A percentile compares a stretch with the other conserved stretches of the same genome.
Evolutionary conservation across 495 filamentous ascomycete genomes (phyloP).

Genomic region (Penicillium riverlandense): DNA sequence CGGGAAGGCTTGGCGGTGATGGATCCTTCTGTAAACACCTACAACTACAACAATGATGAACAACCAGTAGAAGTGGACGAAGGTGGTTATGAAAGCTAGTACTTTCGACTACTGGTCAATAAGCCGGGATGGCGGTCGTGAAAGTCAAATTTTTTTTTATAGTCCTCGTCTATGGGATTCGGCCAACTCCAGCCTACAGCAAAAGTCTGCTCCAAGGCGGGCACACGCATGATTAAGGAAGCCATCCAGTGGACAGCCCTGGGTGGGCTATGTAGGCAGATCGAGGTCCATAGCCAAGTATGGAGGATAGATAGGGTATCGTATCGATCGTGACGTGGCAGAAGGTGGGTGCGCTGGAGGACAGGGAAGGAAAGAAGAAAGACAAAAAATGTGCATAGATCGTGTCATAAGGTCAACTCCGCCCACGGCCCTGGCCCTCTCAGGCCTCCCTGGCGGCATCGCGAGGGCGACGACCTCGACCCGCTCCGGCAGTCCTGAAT

Average conservation of each 20-base stretch:
- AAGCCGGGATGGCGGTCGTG: too few relatives aligned
- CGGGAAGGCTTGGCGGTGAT: constrained; percentile 17
- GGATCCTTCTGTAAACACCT: neutral
- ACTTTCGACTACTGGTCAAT: too few relatives aligned
- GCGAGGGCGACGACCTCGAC: constrained; percentile 27
- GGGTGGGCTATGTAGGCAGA: constrained; percentile 5
- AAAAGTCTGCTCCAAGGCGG: neutral
- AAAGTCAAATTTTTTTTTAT: too few relatives aligned
- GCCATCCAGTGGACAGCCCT: constrained; percentile 6
- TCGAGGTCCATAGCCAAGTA: constrained; percentile 8
- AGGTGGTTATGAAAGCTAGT: too few relatives aligned
- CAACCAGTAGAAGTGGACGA: too few relatives aligned
- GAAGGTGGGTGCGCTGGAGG: constrained; percentile 19
- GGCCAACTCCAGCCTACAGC: too few relatives aligned
- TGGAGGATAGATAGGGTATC: constrained; percentile 21
- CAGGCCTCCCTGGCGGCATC: constrained; percentile 23
- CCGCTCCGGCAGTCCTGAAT: constrained; percentile 31
- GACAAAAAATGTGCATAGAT: constrained; percentile 11
- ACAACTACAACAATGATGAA: too few relatives aligned
- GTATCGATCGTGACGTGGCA: constrained; percentile 24
- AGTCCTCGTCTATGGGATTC: too few relatives aligned
- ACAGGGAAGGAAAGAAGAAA: constrained; percentile 10
- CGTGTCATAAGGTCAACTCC: constrained; percentile 23
- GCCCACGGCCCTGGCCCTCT: constrained; percentile 3
- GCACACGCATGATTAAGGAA: constrained; percentile 1